phyloP scores from a whole-genome alignment of 345 rosid species.

The Barbarea vulgaris region DNA sequence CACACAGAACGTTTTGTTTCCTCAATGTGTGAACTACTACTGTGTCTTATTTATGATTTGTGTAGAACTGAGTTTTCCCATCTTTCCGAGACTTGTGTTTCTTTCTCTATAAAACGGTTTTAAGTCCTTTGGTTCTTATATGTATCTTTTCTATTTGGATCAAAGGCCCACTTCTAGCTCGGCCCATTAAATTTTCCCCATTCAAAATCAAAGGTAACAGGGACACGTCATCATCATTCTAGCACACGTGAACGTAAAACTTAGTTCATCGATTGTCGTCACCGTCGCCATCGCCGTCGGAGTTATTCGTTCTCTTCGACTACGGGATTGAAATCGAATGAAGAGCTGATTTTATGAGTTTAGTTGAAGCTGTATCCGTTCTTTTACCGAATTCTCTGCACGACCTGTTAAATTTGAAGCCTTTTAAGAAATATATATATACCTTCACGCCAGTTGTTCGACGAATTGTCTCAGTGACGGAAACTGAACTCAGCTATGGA shows the following conservation, averaged over 20 bases:
- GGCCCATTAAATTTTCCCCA: too few relatives aligned
- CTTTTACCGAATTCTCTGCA: neutral
- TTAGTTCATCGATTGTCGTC: too few relatives aligned
- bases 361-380: neutral
- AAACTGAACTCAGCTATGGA: conserved; percentile 10
- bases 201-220: too few relatives aligned
- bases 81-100: neutral
- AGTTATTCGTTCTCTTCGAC: too few relatives aligned
- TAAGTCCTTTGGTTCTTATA: neutral
- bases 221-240: too few relatives aligned
- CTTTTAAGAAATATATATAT: neutral
- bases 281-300: too few relatives aligned
- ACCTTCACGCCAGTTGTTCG: neutral
- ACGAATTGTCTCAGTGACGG: neutral
- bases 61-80: conserved; percentile 15
- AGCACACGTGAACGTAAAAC: too few relatives aligned
- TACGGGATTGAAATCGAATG: too few relatives aligned
- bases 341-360: too few relatives aligned
- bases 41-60: conserved; percentile 22
- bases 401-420: neutral
- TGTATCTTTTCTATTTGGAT: neutral
- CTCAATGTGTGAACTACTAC: conserved; percentile 1
- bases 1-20: conserved; percentile 23
- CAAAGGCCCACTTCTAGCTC: too few relatives aligned
- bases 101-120: neutral